Evolutionary conservation across 179 eudicot species (phyloP), one percentile per base, ranked within the genome.

Genomic region (Drosera spatulata): DNA sequence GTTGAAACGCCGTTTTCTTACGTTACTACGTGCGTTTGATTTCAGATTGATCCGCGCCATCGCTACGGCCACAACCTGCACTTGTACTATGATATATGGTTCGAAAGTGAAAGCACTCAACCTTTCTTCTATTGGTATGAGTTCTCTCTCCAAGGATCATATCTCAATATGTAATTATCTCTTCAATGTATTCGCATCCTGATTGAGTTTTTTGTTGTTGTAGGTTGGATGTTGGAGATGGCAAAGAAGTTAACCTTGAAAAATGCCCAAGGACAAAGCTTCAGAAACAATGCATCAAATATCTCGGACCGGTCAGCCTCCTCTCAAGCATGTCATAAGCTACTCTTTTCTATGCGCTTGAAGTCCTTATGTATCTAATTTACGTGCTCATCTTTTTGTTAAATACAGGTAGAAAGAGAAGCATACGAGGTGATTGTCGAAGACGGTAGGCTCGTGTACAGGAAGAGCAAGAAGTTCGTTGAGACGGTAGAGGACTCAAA

Each of bases 141-240:
- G 13, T 53, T 53, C 7, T 53, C 3, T 14, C 37, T 53, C 6
- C 8, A 14, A 53, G 10, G 6, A 5, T 12, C 6, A 4, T 53
- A 53, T 14, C 39, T 14, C 7, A 8, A 8, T 13, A 4, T 14
- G 6, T 2, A 53, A 4, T 14, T 14, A 8, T 51, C 12, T 51
- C 12, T 51, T 13, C 3, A 45, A 10, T 51, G 4, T 10, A 10
- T 4, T 13, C 39, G 33, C 10, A 53, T 14, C 37, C 2, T 56
- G 37, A 56, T n/a, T 38, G 3, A 59, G 9, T 2, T 14, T 57
- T 67, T 39, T 59, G 13, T 52, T 61, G 7, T 56, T 77, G 71
- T 64, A 91, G 97, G 98, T 77, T 91, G 96, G 98, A 91, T 62
- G 78, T 88, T 49, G 98, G 98, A 63, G 78, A 86, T 45, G 96